These are phyloP conservation scores for Aureobasidium zeae DNA, from an alignment of 2,329 filamentous ascomycete species.

Conservation along the genomic window DNA sequence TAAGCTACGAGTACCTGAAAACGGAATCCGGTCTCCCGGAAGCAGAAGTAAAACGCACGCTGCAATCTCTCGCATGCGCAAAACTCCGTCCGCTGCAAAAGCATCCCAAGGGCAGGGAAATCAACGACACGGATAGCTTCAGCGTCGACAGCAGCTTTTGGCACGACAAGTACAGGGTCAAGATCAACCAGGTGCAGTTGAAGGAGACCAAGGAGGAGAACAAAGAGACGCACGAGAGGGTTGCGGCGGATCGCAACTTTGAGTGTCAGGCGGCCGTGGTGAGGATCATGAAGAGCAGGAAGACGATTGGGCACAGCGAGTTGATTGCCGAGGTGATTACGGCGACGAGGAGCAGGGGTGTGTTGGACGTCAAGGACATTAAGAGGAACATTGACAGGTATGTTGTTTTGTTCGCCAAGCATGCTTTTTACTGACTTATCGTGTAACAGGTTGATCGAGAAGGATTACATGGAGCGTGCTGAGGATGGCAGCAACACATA, in stretches of 20 bases:
- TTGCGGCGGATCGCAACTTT: slow-evolving; percentile 81
- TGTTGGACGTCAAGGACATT: slow-evolving; percentile 75
- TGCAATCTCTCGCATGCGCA: slow-evolving; percentile 90
- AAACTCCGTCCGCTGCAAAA: slow-evolving; percentile 78
- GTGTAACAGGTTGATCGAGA: slow-evolving; percentile 67
- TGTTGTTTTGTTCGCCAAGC: slow-evolving; percentile 29
- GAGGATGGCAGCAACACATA: slow-evolving; percentile 53
- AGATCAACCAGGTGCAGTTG: slow-evolving; percentile 97
- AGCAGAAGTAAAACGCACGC: slow-evolving; percentile 72
- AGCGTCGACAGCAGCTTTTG: slow-evolving; percentile 67
- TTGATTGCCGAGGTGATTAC: slow-evolving; percentile 87
- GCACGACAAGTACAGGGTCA: slow-evolving; percentile 79
- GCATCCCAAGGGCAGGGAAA: slow-evolving; percentile 68
- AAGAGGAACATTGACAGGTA: slow-evolving; percentile 96
- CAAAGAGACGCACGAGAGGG: slow-evolving; percentile 82
- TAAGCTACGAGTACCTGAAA: slow-evolving; percentile 69
- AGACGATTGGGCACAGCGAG: slow-evolving; percentile 76
- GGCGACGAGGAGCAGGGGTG: slow-evolving; percentile 76
- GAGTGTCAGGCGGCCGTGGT: slow-evolving; percentile 97
- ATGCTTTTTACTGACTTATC: slow-evolving; percentile 21
- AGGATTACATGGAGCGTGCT: slow-evolving; percentile 81
- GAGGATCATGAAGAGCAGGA: slow-evolving; percentile 90
- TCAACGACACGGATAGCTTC: slow-evolving; percentile 72
- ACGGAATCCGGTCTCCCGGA: slow-evolving; percentile 65
- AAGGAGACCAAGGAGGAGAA: slow-evolving; percentile 96